These are phyloP conservation scores for Metarhizium robertsii DNA, from an alignment of 2,329 filamentous ascomycete genomes.

Conservation along the genomic window DNA sequence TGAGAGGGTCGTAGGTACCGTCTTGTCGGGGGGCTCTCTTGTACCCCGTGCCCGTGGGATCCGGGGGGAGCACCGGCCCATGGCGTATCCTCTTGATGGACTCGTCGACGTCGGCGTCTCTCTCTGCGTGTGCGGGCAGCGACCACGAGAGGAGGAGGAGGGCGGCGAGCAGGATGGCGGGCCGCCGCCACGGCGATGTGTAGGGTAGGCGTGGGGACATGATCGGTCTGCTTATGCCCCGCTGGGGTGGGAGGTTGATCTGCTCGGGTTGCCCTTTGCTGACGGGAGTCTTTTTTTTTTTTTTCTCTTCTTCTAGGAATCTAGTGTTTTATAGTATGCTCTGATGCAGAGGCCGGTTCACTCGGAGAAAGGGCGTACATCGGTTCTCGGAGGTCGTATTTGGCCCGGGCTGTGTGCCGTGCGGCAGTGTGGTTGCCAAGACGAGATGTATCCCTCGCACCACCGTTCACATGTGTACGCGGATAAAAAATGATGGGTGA, in stretches of 20 bases:
- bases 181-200: background rate
- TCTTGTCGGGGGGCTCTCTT: background rate
- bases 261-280: too few relatives aligned
- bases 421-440: background rate
- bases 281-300: too few relatives aligned
- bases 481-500: background rate
- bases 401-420: background rate
- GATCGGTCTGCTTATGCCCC: background rate
- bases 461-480: background rate
- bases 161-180: background rate
- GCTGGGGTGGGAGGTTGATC: too few relatives aligned
- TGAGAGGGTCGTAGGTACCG: background rate
- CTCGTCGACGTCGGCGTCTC: background rate
- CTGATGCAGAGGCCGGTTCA: too few relatives aligned
- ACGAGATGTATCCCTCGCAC: too few relatives aligned
- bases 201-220: conserved; percentile 8
- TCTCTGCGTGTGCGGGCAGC: background rate
- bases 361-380: background rate
- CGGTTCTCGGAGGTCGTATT: background rate
- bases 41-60: background rate
- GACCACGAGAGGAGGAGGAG: background rate
- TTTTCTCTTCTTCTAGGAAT: background rate
- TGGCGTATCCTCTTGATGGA: background rate
- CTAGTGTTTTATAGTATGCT: too few relatives aligned
- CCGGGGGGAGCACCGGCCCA: background rate